Evolutionary conservation across 495 filamentous ascomycete species (phyloP).

Genomic region (Jackrogersella minutella): DNA sequence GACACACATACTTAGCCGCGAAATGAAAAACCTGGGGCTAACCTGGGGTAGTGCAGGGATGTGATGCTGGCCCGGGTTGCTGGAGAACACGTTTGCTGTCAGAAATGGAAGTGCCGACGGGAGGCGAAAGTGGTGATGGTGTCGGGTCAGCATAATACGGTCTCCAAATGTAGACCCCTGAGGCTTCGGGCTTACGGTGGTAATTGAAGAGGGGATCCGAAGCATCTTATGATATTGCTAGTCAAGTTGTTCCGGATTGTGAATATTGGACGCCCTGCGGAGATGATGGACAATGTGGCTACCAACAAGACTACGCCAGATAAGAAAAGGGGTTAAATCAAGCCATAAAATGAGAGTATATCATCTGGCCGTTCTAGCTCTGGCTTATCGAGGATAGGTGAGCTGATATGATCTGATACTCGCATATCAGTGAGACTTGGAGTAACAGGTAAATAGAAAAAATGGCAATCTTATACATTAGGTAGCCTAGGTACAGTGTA

Average conservation of each 20-base stretch:
- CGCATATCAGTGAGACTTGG: too few relatives aligned
- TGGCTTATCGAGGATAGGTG: too few relatives aligned
- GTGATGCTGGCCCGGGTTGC: slow-evolving; percentile 27
- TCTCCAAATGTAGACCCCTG: background rate
- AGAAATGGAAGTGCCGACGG: slow-evolving; percentile 23
- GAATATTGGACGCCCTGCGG: background rate
- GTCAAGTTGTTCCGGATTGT: background rate
- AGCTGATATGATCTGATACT: too few relatives aligned
- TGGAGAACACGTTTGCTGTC: slow-evolving; percentile 9
- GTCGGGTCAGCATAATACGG: background rate
- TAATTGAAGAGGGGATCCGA: slow-evolving; percentile 13
- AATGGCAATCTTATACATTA: too few relatives aligned
- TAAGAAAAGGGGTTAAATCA: background rate
- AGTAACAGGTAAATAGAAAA: too few relatives aligned
- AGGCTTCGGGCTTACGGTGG: slow-evolving; percentile 23
- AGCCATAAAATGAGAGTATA: background rate
- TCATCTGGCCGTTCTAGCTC: background rate
- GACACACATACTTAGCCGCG: slow-evolving; percentile 35
- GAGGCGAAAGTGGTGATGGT: slow-evolving; percentile 6
- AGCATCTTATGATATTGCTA: background rate
- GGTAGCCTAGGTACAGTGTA: too few relatives aligned
- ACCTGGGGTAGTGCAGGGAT: slow-evolving; percentile 25
- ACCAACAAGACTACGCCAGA: background rate
- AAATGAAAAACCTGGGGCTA: too few relatives aligned
- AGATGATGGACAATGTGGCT: background rate